Percentiles rank a stretch among this genome's conserved stretches.
These are phyloP conservation scores for Acanthamoeba healyi DNA, from an alignment of 208 protist genomes.

Conservation along the genomic window DNA sequence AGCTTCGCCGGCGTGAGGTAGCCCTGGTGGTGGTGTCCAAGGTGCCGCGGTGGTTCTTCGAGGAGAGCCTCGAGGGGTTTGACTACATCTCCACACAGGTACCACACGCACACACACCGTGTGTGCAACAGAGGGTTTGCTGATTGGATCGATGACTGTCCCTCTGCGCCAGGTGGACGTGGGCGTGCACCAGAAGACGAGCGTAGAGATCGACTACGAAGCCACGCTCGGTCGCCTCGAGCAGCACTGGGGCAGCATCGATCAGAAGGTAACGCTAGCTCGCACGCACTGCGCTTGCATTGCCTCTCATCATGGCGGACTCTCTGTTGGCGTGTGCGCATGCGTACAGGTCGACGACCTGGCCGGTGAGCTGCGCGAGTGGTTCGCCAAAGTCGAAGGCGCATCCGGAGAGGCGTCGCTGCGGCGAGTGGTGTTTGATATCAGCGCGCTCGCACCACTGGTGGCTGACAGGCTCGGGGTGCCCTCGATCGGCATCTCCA, in stretches of 20 bases:
- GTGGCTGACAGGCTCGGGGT: background rate
- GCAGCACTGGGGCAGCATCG: background rate
- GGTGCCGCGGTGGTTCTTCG: conserved; percentile 15
- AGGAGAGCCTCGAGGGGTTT: background rate
- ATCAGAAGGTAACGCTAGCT: background rate
- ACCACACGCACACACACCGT: background rate
- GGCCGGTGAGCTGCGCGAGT: background rate
- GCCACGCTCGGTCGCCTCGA: background rate
- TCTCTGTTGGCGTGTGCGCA: background rate
- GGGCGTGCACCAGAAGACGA: conserved; percentile 11
- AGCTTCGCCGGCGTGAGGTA: background rate
- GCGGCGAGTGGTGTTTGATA: background rate
- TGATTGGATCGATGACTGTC: no score
- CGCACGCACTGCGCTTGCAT: no score
- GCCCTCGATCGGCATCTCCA: conserved; percentile 27
- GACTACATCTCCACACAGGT: conserved; percentile 15
- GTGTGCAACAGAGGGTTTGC: no score
- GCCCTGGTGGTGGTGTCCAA: background rate
- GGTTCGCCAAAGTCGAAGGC: background rate
- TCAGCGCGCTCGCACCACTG: conserved; percentile 3
- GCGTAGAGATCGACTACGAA: conserved; percentile 41
- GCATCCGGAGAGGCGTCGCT: background rate
- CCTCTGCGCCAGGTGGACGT: conserved; percentile 44
- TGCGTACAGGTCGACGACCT: background rate
- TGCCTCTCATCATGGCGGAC: background rate